Evolutionary conservation across 306 rosid genomes (phyloP).

Genomic region (Abrus pulchellus): DNA sequence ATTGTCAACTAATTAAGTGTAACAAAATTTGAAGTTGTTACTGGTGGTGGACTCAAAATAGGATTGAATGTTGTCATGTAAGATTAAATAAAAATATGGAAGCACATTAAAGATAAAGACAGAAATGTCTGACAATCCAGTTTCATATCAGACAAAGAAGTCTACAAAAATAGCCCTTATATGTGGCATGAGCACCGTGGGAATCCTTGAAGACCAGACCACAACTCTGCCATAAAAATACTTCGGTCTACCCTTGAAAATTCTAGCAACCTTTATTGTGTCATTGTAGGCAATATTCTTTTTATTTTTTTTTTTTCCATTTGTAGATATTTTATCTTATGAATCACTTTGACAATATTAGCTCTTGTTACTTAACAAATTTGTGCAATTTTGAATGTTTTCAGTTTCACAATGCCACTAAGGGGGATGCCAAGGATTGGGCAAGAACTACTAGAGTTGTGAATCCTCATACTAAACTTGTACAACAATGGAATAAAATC

Average conservation of each 20-base stretch:
- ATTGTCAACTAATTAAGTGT: too few species aligned
- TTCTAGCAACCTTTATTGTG: background rate
- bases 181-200: background rate
- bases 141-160: too few species aligned
- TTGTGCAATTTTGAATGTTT: conserved; percentile 36
- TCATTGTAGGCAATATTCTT: conserved; percentile 26
- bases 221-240: background rate
- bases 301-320: conserved; percentile 22
- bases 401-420: conserved; percentile 72
- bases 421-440: conserved; percentile 90
- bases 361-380: conserved; percentile 1
- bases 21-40: too few species aligned
- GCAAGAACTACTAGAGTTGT: conserved; percentile 80
- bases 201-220: background rate
- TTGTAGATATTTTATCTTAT: conserved; percentile 7
- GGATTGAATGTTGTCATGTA: too few species aligned
- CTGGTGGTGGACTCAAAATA: too few species aligned
- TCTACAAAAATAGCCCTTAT: too few species aligned
- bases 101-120: too few species aligned
- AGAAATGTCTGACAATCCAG: too few species aligned
- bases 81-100: too few species aligned
- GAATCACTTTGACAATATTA: conserved; percentile 23
- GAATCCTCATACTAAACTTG: conserved; percentile 78
- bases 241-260: background rate
- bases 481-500: conserved; percentile 77